Percentiles rank a stretch among this genome's conserved stretches.
phyloP scores from a whole-genome alignment of 768 basidiomycete genomes.

The Tricholoma flavovirens region DNA sequence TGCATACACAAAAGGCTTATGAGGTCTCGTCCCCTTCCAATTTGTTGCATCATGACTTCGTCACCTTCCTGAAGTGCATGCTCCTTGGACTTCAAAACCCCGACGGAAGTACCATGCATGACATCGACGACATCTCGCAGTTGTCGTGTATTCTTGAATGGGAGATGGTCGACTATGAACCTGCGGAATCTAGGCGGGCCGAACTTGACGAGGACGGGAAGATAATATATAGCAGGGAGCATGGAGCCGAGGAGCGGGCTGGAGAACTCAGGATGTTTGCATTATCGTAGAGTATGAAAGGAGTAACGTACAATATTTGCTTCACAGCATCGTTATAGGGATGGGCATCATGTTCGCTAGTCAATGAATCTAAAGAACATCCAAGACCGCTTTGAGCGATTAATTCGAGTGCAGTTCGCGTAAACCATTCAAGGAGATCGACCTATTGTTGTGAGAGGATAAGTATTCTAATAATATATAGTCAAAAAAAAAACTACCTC shows the following conservation, averaged over 20 bases:
- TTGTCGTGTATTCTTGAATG: slow-evolving; percentile 19
- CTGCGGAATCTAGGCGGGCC: slow-evolving; percentile 29
- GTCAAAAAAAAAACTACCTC: too few relatives aligned
- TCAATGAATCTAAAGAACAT: slow-evolving; percentile 24
- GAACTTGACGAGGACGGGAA: slow-evolving; percentile 24
- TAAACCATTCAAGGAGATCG: slow-evolving; percentile 24
- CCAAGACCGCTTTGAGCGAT: slow-evolving; percentile 7
- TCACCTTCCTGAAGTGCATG: slow-evolving; percentile 22
- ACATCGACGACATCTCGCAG: slow-evolving; percentile 17
- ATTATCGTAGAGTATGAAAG: too few relatives aligned
- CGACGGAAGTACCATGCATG: slow-evolving; percentile 25
- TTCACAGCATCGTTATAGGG: slow-evolving; percentile 24
- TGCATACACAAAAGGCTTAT: slow-evolving; percentile 21
- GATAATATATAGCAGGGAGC: slow-evolving; percentile 10
- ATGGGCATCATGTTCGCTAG: slow-evolving; percentile 19
- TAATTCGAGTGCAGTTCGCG: slow-evolving; percentile 6
- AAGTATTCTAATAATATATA: too few relatives aligned
- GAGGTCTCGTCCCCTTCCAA: slow-evolving; percentile 27
- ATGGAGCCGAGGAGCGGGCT: too few relatives aligned
- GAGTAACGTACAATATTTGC: slow-evolving; percentile 18
- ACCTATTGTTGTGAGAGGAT: slow-evolving; percentile 11
- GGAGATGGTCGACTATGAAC: slow-evolving; percentile 25
- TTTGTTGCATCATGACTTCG: slow-evolving; percentile 20
- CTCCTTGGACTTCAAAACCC: slow-evolving; percentile 31
- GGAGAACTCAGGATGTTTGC: too few relatives aligned